Evolutionary conservation across 495 filamentous ascomycete genomes (phyloP), one percentile per base, ranked within the genome.

Genomic region (Aspergillus indologenus): DNA sequence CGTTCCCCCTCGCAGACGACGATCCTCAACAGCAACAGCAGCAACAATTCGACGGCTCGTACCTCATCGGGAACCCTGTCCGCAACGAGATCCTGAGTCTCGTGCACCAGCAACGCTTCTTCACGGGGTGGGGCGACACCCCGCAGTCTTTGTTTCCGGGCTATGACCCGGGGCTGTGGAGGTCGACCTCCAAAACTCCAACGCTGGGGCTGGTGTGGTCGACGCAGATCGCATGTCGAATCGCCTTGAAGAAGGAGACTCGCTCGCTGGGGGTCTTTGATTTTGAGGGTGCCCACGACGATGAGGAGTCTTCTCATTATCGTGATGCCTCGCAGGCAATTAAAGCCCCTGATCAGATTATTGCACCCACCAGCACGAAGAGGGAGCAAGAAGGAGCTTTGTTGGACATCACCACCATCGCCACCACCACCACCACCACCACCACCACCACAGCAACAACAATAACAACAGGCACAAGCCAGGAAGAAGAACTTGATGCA

Each of bases 31-130:
- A 62, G n/a, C 60, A 58, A 19, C 60, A 61, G 48, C 60, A 61
- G 48, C 60, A 57, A 40, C 61, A 66, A 17, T 72, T 71, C 52
- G 73, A 77, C 62, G 72, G 70, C 31, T 72, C 73, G 17, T 75
- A 79, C 62, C 54, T 77, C 21, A 65, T 79, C 17, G 66, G 68
- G 1, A 73, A 73, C 26, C 69, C 74, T 0, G 67, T 68, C 9
- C 73, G 71, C 7, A 76, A 72, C 40, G 71, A 80, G 67, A 66
- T 83, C 15, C 77, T 95, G 34, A 81, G 79, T n/a, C 81, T 97
- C 17, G 83, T 91, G 59, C 90, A 95, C 69, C 94, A 98, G 71
- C 89, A 95, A 65, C 84, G 87, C 8, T 98, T 90, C 81, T 96
- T 96, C 71, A 93, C 89, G 2, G 94, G 94, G 42, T 98, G 94